phyloP scores from a whole-genome alignment of 1,284 basidiomycete genomes.

The Ceratobasidium sp. region DNA sequence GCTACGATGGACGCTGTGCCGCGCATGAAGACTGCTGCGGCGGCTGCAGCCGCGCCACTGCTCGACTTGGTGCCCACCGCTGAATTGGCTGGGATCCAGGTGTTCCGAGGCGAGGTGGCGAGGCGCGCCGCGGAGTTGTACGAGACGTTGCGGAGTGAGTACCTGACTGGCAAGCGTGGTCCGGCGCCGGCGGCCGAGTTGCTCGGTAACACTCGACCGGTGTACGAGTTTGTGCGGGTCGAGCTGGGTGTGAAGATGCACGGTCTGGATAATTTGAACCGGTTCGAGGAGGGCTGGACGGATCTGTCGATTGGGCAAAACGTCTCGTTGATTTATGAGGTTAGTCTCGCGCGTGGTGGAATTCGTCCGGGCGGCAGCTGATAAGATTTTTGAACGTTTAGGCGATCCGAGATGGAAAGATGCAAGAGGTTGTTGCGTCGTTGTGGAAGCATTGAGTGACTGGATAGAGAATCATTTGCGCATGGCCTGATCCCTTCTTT shows the following conservation, averaged over 20 bases:
- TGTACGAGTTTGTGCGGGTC: conserved; percentile 78
- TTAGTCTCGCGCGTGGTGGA: conserved; percentile 9
- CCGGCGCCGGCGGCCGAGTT: conserved; percentile 58
- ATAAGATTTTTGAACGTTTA: conserved; percentile 48
- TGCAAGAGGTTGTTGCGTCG: conserved; percentile 66
- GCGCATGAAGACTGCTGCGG: conserved; percentile 73
- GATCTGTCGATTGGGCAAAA: conserved; percentile 69
- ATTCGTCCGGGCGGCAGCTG: neutral
- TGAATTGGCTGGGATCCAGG: conserved; percentile 57
- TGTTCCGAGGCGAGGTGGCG: conserved; percentile 65
- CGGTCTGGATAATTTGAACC: conserved; percentile 70
- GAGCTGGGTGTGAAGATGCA: conserved; percentile 77
- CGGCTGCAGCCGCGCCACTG: conserved; percentile 67
- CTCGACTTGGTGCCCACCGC: conserved; percentile 65
- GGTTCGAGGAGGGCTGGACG: conserved; percentile 65
- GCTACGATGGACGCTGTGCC: conserved; percentile 73
- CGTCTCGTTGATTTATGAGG: conserved; percentile 70
- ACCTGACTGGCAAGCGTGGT: conserved; percentile 62
- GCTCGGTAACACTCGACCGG: conserved; percentile 68
- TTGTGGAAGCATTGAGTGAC: conserved; percentile 28
- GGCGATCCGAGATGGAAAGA: conserved; percentile 76
- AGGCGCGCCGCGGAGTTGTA: conserved; percentile 60
- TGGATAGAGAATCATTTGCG: neutral
- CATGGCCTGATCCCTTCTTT: neutral
- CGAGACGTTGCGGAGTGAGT: conserved; percentile 63